Base-by-base conservation (phyloP, 1,284 basidiomycete species). In the Rhizoctonia solani region DNA sequence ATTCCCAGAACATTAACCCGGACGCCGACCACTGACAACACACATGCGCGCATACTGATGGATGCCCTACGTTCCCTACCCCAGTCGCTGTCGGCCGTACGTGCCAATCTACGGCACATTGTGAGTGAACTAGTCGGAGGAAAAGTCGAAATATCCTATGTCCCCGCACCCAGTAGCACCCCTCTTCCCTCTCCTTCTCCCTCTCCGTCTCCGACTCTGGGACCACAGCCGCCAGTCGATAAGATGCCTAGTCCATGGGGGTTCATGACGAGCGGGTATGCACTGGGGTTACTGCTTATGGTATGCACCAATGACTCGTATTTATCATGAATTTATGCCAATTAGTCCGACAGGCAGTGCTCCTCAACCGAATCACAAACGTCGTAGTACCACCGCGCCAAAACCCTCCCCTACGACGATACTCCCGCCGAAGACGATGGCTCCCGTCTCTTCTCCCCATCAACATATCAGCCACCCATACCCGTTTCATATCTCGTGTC, bases 321-420 rank as follows among this genome's bases (percentile, higher is more conserved):
- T 42, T 30, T 9, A 61, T 34, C 50, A 66, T 37, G 66, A 67
- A 58, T 69, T 68, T 67, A 71, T 66, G 63, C 63, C 50, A 9
- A 2, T 29, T 30, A 65, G 66, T 56, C n/a, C n/a, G n/a, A n/a
- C 68, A 89, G 88, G 85, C 84, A 11, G 76, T 90, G 46, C 74
- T 90, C 23, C 76, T 90, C 58, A 87, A 90, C 72, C 83, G 88
- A 37, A 86, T 90, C 67, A 88, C 89, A 71, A 86, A 90, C 75
- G 83, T 89, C 55, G 85, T 90, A 49, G 84, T 89, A 0, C 89
- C 89, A 11, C 83, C 86, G n/a, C 82, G 83, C 4, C 78, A 78
- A 50, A 75, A 79, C 0, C 76, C 76, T 32, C 70, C 69, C 8
- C 72, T 74, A 55, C 76, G 75, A 41, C 66, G 37, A 39, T 37